Conservation (phyloP, 768 basidiomycete genomes). For the Mycena leptocephala region DNA sequence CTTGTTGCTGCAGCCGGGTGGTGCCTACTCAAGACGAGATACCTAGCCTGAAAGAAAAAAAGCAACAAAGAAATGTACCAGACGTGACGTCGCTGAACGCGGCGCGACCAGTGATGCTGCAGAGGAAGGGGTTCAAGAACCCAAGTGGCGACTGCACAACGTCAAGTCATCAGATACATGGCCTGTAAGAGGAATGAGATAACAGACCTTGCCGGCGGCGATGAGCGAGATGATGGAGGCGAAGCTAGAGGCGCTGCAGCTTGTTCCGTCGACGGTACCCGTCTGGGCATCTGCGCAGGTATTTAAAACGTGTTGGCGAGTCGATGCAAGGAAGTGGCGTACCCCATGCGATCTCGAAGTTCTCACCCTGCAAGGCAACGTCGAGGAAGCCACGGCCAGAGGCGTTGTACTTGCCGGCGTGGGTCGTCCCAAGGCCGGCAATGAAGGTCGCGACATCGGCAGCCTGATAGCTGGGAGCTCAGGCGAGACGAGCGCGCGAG, state of each 20-base stretch:
- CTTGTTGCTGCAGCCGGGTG: conserved; percentile 56
- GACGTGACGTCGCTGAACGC: conserved; percentile 56
- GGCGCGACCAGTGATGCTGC: conserved; percentile 52
- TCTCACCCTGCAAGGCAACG: conserved; percentile 57
- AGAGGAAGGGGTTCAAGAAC: conserved; percentile 41
- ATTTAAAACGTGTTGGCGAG: no score
- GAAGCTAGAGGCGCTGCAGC: conserved; percentile 59
- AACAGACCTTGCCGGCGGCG: conserved; percentile 37
- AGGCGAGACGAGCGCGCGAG: no score
- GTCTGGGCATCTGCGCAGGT: background rate
- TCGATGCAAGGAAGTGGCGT: background rate
- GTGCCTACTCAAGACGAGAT: conserved; percentile 40
- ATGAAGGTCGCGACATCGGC: conserved; percentile 31
- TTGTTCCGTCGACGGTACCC: conserved; percentile 56
- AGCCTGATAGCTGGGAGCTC: conserved; percentile 31
- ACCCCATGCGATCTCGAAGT: conserved; percentile 42
- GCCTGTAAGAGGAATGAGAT: no score
- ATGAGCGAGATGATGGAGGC: conserved; percentile 58
- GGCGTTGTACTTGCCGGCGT: conserved; percentile 43
- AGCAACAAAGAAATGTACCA: background rate
- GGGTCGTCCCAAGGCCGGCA: conserved; percentile 15
- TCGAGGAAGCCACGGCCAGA: conserved; percentile 52
- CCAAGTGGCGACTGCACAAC: conserved; percentile 54
- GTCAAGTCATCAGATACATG: no score
- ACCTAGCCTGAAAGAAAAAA: background rate